Percentiles rank a stretch among this genome's conserved stretches.
Conservation (phyloP, 805 yeast genomes). For the Yarrowia keelungensis region DNA sequence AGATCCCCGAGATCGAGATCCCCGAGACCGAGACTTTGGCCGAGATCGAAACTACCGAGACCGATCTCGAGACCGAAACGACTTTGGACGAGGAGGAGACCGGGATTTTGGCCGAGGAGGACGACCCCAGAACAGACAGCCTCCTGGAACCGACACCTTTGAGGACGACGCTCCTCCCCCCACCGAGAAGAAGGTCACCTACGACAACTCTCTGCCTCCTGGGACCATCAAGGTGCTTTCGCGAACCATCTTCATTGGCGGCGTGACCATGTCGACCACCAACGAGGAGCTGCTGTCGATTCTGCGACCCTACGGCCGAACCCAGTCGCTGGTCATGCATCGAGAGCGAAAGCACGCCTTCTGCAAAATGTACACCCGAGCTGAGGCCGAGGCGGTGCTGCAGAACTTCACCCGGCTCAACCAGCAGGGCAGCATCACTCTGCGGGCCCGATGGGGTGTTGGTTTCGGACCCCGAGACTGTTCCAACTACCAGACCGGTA, state of each 20-base stretch:
- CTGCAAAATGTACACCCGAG: slow-evolving; percentile 89
- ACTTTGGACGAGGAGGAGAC: slow-evolving; percentile 19
- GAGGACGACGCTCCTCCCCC: slow-evolving; percentile 33
- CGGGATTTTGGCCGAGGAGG: slow-evolving; percentile 9
- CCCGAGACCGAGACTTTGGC: slow-evolving; percentile 38
- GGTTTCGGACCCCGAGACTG: slow-evolving; percentile 99
- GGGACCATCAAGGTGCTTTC: slow-evolving; percentile 83
- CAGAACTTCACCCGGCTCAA: slow-evolving; percentile 64
- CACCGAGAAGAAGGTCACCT: slow-evolving; percentile 57
- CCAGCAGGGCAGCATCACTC: slow-evolving; percentile 64
- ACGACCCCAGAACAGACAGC: slow-evolving; percentile 19
- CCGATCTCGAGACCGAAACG: slow-evolving; percentile 18
- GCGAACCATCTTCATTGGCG: slow-evolving; percentile 93
- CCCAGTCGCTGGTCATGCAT: slow-evolving; percentile 87
- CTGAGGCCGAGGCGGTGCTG: slow-evolving; percentile 86
- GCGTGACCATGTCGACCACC: slow-evolving; percentile 83
- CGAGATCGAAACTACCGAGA: slow-evolving; percentile 40
- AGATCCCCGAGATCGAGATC: slow-evolving; percentile 37
- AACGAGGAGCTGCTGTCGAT: slow-evolving; percentile 73
- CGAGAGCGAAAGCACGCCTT: slow-evolving; percentile 94
- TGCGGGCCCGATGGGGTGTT: slow-evolving; percentile 97
- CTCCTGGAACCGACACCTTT: slow-evolving; percentile 33
- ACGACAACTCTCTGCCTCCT: slow-evolving; percentile 74
- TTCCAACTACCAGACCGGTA: slow-evolving; percentile 91
- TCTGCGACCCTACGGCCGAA: slow-evolving; percentile 85